Percentiles rank a stretch among this genome's conserved stretches.
Conservation (phyloP, 78 protist species). For the Pigoraptor vietnamica region DNA sequence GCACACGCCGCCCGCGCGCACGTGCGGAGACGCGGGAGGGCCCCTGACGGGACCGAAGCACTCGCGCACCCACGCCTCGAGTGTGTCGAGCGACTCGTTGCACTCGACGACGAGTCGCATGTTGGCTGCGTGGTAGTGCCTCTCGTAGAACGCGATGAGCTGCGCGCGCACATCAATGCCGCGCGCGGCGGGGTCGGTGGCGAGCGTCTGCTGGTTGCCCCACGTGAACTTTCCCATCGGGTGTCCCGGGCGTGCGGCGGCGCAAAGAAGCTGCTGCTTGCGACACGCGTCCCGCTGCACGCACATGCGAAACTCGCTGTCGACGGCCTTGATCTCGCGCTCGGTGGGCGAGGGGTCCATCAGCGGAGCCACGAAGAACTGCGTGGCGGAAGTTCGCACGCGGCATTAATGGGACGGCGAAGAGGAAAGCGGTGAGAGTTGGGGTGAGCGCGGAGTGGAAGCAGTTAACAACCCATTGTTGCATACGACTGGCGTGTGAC, state of each 20-base stretch:
- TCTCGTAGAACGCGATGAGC: constrained; percentile 33
- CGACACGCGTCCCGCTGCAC: constrained; percentile 44
- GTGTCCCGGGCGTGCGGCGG: constrained; percentile 29
- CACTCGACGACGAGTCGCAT: constrained; percentile 38
- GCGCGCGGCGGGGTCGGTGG: constrained; percentile 2
- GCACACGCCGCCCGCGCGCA: not conserved
- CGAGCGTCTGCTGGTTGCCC: constrained; percentile 44
- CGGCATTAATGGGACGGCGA: too few relatives aligned
- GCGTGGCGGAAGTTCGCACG: constrained; percentile 3
- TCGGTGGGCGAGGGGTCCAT: constrained; percentile 31
- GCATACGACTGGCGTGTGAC: too few relatives aligned
- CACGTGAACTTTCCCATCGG: constrained; percentile 41
- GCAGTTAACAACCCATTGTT: too few relatives aligned
- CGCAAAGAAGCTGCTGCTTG: constrained; percentile 15
- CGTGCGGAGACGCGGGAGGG: not conserved
- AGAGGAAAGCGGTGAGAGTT: too few relatives aligned
- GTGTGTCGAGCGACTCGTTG: not conserved
- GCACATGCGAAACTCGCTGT: constrained; percentile 50
- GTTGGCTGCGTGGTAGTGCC: constrained; percentile 36
- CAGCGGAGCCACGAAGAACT: constrained; percentile 67
- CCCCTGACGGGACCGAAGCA: not conserved
- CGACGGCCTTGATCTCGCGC: constrained; percentile 55
- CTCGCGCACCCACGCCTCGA: not conserved
- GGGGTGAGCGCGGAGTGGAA: too few relatives aligned
- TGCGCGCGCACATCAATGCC: constrained; percentile 41